These are phyloP conservation scores for Ceratocystis smalleyi DNA, from an alignment of 2,329 filamentous ascomycete species.

Conservation along the genomic window DNA sequence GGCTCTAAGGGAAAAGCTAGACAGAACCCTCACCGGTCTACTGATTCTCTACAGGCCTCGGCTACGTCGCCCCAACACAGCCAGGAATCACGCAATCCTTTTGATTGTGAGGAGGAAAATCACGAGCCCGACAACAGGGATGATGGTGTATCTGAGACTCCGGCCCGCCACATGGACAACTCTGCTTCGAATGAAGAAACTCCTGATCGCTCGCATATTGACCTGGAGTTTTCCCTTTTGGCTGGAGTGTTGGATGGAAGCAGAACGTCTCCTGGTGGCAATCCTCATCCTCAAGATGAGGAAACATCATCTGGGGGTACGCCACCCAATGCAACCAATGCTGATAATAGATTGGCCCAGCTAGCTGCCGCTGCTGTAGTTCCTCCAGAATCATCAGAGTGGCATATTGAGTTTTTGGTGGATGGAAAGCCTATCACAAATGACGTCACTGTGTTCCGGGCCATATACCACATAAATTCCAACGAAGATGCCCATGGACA, in stretches of 20 bases:
- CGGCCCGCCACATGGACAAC: background rate
- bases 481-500: slow-evolving; percentile 31
- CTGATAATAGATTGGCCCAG: background rate
- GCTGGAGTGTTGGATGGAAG: background rate
- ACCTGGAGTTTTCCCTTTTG: background rate
- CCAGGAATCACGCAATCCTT: slow-evolving; percentile 49
- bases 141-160: background rate
- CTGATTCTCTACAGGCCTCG: background rate
- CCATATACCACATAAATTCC: slow-evolving; percentile 50
- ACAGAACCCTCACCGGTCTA: slow-evolving; percentile 45
- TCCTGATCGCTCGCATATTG: background rate
- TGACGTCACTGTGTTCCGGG: slow-evolving; percentile 90
- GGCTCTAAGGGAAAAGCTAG: slow-evolving; percentile 23
- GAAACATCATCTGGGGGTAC: background rate
- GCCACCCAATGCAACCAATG: background rate
- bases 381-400: slow-evolving; percentile 37
- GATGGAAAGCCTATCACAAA: slow-evolving; percentile 71
- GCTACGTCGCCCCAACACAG: slow-evolving; percentile 28
- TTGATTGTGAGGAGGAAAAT: slow-evolving; percentile 89
- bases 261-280: background rate
- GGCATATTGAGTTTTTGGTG: slow-evolving; percentile 92
- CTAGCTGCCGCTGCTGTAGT: background rate
- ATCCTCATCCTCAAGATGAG: background rate
- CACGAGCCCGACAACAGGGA: slow-evolving; percentile 60
- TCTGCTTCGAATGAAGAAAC: background rate